phyloP scores from a whole-genome alignment of 2,329 filamentous ascomycete genomes.

The Aureobasidium subglaciale region DNA sequence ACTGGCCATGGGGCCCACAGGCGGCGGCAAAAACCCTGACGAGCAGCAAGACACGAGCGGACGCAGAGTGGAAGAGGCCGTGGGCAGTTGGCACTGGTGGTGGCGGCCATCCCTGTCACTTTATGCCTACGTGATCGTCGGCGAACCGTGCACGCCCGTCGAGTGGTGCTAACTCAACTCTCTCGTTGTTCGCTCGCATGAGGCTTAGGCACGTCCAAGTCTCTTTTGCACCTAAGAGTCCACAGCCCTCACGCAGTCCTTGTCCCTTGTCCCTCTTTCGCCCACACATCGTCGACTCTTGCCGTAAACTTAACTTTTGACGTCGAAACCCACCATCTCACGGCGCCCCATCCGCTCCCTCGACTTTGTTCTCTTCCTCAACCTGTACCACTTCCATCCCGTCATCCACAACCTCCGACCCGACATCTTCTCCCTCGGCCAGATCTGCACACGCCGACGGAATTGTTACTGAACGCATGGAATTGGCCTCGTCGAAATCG shows the following conservation, averaged over 20 bases:
- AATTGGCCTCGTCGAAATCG: background rate
- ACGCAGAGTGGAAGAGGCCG: too few species aligned
- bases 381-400: background rate
- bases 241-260: background rate
- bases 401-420: background rate
- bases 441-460: background rate
- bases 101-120: slow-evolving; percentile 13
- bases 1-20: background rate
- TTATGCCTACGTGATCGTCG: slow-evolving; percentile 5
- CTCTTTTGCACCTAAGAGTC: background rate
- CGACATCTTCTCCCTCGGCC: background rate
- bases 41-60: slow-evolving; percentile 13
- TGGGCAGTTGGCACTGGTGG: slow-evolving; percentile 1
- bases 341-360: background rate
- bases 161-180: slow-evolving; percentile 2
- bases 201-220: background rate
- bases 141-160: slow-evolving; percentile 8
- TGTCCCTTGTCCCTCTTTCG: background rate
- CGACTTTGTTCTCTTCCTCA: background rate
- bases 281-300: slow-evolving; percentile 6
- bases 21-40: slow-evolving; percentile 4
- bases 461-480: background rate
- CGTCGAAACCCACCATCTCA: background rate
- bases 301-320: background rate
- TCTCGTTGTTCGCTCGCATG: slow-evolving; percentile 6